A percentile compares a stretch with the other conserved stretches of the same genome.
phyloP scores from a whole-genome alignment of 257 asterid genomes.

The Nicotiana otophora region DNA sequence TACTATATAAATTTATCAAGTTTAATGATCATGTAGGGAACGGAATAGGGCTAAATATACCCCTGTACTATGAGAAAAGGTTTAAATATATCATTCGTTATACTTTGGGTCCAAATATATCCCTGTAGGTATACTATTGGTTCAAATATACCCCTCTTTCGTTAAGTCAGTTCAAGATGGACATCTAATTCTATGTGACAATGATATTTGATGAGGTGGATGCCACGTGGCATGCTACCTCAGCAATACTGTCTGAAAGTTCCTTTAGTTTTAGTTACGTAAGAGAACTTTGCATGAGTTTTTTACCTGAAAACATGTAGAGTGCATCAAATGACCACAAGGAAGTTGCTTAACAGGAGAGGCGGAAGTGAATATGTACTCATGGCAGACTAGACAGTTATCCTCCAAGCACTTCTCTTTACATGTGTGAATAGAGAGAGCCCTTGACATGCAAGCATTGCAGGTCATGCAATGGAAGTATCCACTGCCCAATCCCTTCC shows the following conservation, averaged over 20 bases:
- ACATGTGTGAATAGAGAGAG: slow-evolving; percentile 65
- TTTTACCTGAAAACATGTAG: slow-evolving; percentile 76
- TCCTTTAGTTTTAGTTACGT: neutral
- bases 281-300: neutral
- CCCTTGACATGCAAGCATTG: slow-evolving; percentile 80
- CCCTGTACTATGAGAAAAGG: no score
- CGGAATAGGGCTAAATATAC: no score
- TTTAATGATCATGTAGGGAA: no score
- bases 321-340: slow-evolving; percentile 92
- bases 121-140: no score
- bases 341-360: slow-evolving; percentile 79
- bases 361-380: slow-evolving; percentile 67
- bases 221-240: neutral
- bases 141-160: no score
- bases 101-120: no score
- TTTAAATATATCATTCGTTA: no score
- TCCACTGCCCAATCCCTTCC: slow-evolving; percentile 76
- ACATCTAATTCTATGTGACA: no score
- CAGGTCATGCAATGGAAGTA: slow-evolving; percentile 92
- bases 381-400: slow-evolving; percentile 87
- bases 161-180: no score
- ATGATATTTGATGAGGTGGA: no score
- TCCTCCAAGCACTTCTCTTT: slow-evolving; percentile 82
- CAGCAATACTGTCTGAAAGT: slow-evolving; percentile 5
- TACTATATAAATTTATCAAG: no score